Evolutionary conservation across 2,329 filamentous ascomycete species (phyloP).

Genomic region (Huntiella moniliformis): DNA sequence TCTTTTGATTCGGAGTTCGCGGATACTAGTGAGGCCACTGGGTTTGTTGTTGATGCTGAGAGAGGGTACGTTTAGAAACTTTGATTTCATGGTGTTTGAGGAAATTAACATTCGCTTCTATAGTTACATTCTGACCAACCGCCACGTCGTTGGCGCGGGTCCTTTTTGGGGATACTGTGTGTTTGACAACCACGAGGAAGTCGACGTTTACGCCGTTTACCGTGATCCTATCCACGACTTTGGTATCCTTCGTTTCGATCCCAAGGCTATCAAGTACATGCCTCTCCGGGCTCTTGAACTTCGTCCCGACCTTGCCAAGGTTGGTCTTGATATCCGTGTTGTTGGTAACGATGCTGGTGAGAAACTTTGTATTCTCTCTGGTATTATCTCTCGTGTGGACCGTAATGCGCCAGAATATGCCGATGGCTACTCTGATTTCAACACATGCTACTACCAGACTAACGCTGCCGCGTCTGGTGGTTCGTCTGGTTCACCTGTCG

Average conservation of each 20-base stretch:
- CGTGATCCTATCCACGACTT: conserved; percentile 98
- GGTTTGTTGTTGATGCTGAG: conserved; percentile 92
- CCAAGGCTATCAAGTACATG: conserved; percentile 95
- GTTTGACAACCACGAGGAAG: conserved; percentile 96
- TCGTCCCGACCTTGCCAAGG: conserved; percentile 69
- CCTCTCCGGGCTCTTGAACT: conserved; percentile 61
- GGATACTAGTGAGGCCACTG: conserved; percentile 85
- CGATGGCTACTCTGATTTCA: conserved; percentile 97
- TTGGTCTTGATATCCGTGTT: conserved; percentile 86
- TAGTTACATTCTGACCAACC: conserved; percentile 66
- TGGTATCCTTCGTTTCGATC: conserved; percentile 89
- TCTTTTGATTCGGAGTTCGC: conserved; percentile 96
- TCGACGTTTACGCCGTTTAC: conserved; percentile 91
- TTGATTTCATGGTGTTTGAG: background rate
- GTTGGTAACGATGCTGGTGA: conserved; percentile 97
- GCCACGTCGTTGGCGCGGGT: conserved; percentile 84
- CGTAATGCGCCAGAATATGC: conserved; percentile 95
- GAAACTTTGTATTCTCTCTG: conserved; percentile 92
- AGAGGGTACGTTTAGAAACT: conserved; percentile 40
- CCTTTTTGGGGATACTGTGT: conserved; percentile 98
- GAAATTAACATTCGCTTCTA: background rate
- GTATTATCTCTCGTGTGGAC: conserved; percentile 89
- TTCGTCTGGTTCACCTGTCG: conserved; percentile 94
- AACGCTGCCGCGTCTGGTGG: conserved; percentile 92
- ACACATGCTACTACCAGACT: conserved; percentile 87